A percentile compares a stretch with the other conserved stretches of the same genome.
phyloP scores from a whole-genome alignment of 164 flowering plant genomes.

The Vitis labrusca region DNA sequence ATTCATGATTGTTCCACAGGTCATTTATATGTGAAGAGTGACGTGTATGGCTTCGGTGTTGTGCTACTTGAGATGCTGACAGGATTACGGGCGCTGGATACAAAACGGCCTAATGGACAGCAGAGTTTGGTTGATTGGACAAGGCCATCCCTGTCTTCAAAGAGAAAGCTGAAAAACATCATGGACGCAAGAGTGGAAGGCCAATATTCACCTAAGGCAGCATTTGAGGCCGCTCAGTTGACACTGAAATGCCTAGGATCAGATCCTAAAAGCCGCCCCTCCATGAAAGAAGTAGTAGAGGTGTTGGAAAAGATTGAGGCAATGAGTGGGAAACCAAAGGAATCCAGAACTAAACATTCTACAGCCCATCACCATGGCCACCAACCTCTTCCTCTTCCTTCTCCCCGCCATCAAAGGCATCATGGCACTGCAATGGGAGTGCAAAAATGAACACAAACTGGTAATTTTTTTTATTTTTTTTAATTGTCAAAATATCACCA shows the following conservation, averaged over 20 bases:
- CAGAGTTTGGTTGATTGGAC: conserved; percentile 43
- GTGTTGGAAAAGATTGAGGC: conserved; percentile 26
- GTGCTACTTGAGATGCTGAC: conserved; percentile 52
- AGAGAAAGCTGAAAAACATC: conserved; percentile 32
- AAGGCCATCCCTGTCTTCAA: conserved; percentile 29
- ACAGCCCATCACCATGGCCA: not conserved
- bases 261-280: conserved; percentile 45
- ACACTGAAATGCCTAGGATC: conserved; percentile 33
- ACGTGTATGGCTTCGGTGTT: conserved; percentile 57
- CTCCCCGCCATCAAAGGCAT: conserved; percentile 1
- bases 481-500: too few species aligned
- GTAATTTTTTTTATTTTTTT: too few species aligned
- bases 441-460: too few species aligned
- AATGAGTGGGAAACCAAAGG: conserved; percentile 22
- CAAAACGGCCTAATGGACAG: conserved; percentile 32
- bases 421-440: not conserved
- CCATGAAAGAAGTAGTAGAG: conserved; percentile 45
- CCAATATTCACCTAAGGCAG: conserved; percentile 42
- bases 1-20: conserved; percentile 21
- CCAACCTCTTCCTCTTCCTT: conserved; percentile 1
- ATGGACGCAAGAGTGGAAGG: conserved; percentile 45
- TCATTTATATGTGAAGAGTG: conserved; percentile 53
- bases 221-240: conserved; percentile 31
- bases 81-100: conserved; percentile 48
- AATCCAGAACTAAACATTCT: conserved; percentile 3